phyloP scores from a whole-genome alignment of 495 filamentous ascomycete species.

The Penicillium crystallinum region DNA sequence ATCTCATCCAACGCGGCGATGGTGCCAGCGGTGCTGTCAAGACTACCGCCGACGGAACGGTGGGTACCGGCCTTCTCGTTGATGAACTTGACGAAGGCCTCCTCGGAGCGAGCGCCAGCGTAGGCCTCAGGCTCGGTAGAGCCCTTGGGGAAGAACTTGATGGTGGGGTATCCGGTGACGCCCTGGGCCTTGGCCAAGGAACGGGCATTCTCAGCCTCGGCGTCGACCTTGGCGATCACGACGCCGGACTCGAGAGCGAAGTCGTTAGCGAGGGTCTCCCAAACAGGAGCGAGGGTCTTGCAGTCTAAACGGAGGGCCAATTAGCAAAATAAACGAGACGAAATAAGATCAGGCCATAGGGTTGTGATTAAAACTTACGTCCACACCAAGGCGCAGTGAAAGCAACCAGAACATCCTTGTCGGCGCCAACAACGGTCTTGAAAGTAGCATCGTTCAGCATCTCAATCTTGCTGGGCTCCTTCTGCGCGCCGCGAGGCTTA shows the following conservation, averaged over 20 bases:
- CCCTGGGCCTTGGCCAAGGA: conserved; percentile 69
- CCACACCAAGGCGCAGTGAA: conserved; percentile 98
- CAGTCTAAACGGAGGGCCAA: conserved; percentile 60
- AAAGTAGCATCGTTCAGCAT: conserved; percentile 78
- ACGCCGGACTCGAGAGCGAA: conserved; percentile 73
- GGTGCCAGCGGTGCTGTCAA: conserved; percentile 76
- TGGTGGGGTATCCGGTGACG: conserved; percentile 84
- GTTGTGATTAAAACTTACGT: too few relatives aligned
- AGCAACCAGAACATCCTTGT: conserved; percentile 89
- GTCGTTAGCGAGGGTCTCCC: conserved; percentile 81
- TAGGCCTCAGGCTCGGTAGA: conserved; percentile 68
- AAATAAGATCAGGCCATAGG: conserved; percentile 4
- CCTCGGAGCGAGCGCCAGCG: conserved; percentile 71
- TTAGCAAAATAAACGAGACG: conserved; percentile 18
- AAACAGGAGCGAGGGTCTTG: conserved; percentile 86
- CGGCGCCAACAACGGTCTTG: conserved; percentile 68
- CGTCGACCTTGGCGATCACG: conserved; percentile 90
- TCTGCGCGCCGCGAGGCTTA: conserved; percentile 66
- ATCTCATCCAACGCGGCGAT: conserved; percentile 71
- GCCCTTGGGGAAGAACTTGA: conserved; percentile 96
- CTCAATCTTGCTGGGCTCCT: conserved; percentile 65
- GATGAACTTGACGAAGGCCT: conserved; percentile 71
- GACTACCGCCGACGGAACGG: conserved; percentile 74
- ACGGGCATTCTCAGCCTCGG: conserved; percentile 79
- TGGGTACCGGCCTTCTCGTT: conserved; percentile 88